phyloP scores from a whole-genome alignment of 1,284 basidiomycete genomes.

The Gomphus bonarii region DNA sequence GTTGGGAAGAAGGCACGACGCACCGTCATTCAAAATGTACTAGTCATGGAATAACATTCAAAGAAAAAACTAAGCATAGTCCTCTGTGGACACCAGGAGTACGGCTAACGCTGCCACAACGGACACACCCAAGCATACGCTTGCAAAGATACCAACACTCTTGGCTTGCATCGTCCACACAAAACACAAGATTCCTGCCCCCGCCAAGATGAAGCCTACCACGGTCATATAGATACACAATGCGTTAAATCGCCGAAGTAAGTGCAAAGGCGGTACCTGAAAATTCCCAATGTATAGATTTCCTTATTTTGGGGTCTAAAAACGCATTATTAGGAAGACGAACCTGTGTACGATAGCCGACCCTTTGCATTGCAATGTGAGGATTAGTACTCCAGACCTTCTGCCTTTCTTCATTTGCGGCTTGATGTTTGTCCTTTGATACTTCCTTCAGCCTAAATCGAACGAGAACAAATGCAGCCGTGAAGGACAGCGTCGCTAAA shows the following conservation, averaged over 20 bases:
- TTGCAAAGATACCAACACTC: conserved; percentile 33
- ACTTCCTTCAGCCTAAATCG: conserved; percentile 44
- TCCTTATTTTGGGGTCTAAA: too few relatives aligned
- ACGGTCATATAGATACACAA: conserved; percentile 38
- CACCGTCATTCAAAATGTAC: not conserved
- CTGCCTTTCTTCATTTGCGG: conserved; percentile 19
- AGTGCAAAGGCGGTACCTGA: conserved; percentile 33
- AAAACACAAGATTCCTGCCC: conserved; percentile 39
- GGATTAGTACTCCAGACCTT: conserved; percentile 3
- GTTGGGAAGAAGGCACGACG: too few relatives aligned
- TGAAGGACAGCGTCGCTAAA: conserved; percentile 44
- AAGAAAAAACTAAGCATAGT: too few relatives aligned
- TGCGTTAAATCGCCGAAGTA: conserved; percentile 38
- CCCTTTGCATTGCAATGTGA: conserved; percentile 8
- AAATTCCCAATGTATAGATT: conserved; percentile 12
- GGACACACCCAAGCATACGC: conserved; percentile 29
- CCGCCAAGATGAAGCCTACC: conserved; percentile 41
- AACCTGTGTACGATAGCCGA: conserved; percentile 3
- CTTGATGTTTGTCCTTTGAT: conserved; percentile 27
- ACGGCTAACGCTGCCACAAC: conserved; percentile 20
- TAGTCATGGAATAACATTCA: not conserved
- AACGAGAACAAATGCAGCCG: conserved; percentile 46
- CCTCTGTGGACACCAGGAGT: not conserved
- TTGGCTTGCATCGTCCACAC: conserved; percentile 37
- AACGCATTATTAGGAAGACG: not conserved